Evolutionary conservation across 352 stramenopile genomes (phyloP).

Genomic region (Albugo candida): DNA sequence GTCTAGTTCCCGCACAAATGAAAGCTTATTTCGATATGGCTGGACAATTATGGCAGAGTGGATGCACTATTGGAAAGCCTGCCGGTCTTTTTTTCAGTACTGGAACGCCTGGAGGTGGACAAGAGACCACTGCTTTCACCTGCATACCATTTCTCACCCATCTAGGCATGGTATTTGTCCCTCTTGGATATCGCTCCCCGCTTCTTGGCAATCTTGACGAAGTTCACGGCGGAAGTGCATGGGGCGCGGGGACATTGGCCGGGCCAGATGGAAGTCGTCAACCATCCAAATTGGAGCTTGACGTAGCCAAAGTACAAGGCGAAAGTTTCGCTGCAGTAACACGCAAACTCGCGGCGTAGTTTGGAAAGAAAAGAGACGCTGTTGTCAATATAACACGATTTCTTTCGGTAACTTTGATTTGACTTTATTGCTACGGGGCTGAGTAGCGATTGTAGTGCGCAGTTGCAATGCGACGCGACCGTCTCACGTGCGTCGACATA

Average conservation of each 20-base stretch:
- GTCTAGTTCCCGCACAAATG: conserved; percentile 67
- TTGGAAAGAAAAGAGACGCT: too few relatives aligned
- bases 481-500: too few relatives aligned
- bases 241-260: conserved; percentile 71
- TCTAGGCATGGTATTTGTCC: conserved; percentile 83
- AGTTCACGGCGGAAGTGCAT: conserved; percentile 55
- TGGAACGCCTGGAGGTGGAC: conserved; percentile 53
- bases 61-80: conserved; percentile 72
- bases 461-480: too few relatives aligned
- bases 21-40: conserved; percentile 80
- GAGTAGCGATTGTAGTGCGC: too few relatives aligned
- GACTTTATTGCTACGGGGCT: too few relatives aligned
- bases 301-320: conserved; percentile 59
- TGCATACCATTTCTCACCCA: conserved; percentile 73
- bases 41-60: conserved; percentile 67
- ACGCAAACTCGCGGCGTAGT: conserved; percentile 60
- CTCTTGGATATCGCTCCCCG: conserved; percentile 50
- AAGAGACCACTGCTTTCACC: conserved; percentile 79
- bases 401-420: too few relatives aligned
- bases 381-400: too few relatives aligned
- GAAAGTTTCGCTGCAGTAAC: conserved; percentile 62
- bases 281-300: conserved; percentile 60
- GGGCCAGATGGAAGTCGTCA: conserved; percentile 61
- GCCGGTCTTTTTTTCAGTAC: conserved; percentile 78
- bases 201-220: conserved; percentile 59